Evolutionary conservation across 1,139 yeast genomes (phyloP), one percentile per base, ranked within the genome.

Genomic region (Pichia sp.): DNA sequence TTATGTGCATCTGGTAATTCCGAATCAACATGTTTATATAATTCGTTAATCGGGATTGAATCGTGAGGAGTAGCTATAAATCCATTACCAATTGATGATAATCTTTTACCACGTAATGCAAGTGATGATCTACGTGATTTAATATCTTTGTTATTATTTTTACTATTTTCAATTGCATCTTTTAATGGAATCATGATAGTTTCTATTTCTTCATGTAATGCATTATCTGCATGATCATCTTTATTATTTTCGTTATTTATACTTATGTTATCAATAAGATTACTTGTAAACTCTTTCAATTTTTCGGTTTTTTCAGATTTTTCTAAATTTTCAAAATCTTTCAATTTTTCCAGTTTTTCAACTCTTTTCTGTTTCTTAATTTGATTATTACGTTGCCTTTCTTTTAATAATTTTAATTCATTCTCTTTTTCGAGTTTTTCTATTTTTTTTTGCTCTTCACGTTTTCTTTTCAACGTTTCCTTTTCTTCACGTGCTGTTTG

Each of bases 71-170:
- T 77, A 0, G 87, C 89, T 2, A 70, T 73, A 58, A 80, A 81
- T 3, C 93, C 93, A 62, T 83, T 84, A 0, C 93, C 90, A 16
- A 86, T 77, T 0, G 91, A 83, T 63, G 87, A 85, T 3, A 84
- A 79, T 39, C 95, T 71, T 60, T 83, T 84, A 2, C 95, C 95
- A 44, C 95, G 70, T 49, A 76, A 76, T 47, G 74, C 66, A 56
- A 81, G 69, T 0, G 85, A 79, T 0, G 79, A 64, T 47, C 86
- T 65, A 57, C 86, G 68, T 25, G 39, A 29, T 42, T 44, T 44
- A 9, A 42, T 42, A 7, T 36, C 46, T 4, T 33, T 48, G 18
- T 30, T 42, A 10, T 46, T 29, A 0, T 6, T 19, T 7, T 33
- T 31, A 30, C 30, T 41, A 14, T 43, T 36, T 8, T 25, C 33